Conservation (phyloP, 345 rosid genomes). For the Hibiscus tridactylites region DNA sequence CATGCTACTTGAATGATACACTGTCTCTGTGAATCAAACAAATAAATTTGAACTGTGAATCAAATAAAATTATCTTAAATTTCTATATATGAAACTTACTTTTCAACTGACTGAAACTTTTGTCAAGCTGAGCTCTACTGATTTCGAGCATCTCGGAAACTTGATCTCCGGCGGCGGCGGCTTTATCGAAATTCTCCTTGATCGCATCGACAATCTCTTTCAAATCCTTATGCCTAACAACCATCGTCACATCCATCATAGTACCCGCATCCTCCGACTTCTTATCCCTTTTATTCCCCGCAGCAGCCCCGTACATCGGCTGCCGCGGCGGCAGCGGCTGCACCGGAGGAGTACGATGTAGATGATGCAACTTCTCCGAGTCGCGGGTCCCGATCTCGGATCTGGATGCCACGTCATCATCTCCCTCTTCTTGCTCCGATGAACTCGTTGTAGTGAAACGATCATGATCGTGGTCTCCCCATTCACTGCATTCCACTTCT, state of each 20-base stretch:
- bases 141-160: conserved; percentile 81
- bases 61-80: neutral
- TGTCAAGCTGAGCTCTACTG: conserved; percentile 87
- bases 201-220: conserved; percentile 84
- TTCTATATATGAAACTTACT: conserved; percentile 30
- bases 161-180: conserved; percentile 75
- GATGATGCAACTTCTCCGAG: conserved; percentile 18
- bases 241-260: conserved; percentile 59
- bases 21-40: conserved; percentile 50
- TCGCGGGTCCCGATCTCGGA: conserved; percentile 67
- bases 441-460: conserved; percentile 48
- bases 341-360: neutral
- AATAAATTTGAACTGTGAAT: neutral
- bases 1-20: conserved; percentile 85
- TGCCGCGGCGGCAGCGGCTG: conserved; percentile 16
- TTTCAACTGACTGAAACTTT: conserved; percentile 80
- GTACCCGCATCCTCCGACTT: conserved; percentile 41
- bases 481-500: conserved; percentile 95
- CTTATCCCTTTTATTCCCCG: conserved; percentile 17
- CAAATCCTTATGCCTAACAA: conserved; percentile 85
- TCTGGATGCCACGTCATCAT: conserved; percentile 42
- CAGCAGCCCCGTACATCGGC: conserved; percentile 16
- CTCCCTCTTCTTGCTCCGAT: conserved; percentile 40
- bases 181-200: conserved; percentile 68
- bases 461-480: conserved; percentile 52